phyloP scores from a whole-genome alignment of 2,329 filamentous ascomycete genomes.

The Blumeriella jaapii region DNA sequence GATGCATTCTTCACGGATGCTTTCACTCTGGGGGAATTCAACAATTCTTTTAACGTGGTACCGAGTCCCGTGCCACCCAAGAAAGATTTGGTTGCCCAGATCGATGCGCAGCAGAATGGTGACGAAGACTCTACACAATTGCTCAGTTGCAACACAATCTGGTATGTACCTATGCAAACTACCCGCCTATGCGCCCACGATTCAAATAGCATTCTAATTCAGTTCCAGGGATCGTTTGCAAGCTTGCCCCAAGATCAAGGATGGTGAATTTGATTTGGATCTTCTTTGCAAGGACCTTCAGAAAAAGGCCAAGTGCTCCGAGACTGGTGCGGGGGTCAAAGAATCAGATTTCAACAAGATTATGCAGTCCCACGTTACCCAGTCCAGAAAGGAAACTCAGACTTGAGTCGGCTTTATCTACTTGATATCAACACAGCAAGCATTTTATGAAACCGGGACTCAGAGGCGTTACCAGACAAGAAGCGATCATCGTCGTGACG shows the following conservation, averaged over 20 bases:
- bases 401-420: no score
- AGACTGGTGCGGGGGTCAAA: constrained; percentile 78
- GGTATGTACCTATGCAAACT: constrained; percentile 46
- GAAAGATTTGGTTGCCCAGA: constrained; percentile 64
- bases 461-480: no score
- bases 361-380: constrained; percentile 47
- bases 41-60: constrained; percentile 67
- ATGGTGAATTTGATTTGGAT: constrained; percentile 88
- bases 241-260: constrained; percentile 75
- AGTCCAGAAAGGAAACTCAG: no score
- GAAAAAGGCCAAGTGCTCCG: constrained; percentile 91
- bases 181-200: neutral
- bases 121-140: constrained; percentile 58
- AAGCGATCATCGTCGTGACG: no score
- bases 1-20: constrained; percentile 51
- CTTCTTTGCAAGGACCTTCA: constrained; percentile 84
- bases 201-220: constrained; percentile 5
- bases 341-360: constrained; percentile 80
- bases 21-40: constrained; percentile 63
- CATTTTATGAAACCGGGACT: no score
- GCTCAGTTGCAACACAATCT: constrained; percentile 83
- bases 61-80: constrained; percentile 34
- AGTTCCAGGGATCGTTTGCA: constrained; percentile 73
- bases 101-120: constrained; percentile 64
- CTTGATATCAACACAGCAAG: no score